Conservation (phyloP, 2,329 filamentous ascomycete species). For the Fusarium subtropicale region DNA sequence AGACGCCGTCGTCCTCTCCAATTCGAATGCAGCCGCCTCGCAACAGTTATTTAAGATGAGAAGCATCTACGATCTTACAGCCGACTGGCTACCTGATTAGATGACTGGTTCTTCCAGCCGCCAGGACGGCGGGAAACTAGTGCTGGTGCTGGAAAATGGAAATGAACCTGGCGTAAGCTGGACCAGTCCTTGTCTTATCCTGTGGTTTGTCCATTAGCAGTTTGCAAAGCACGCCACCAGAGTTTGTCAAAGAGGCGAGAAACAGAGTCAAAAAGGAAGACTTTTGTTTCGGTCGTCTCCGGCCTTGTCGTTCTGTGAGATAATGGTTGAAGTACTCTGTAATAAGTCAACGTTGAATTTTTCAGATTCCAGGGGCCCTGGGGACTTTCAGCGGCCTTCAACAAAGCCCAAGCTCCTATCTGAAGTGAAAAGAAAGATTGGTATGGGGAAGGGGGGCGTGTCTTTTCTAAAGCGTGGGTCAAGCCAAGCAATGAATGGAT, state of each 20-base stretch:
- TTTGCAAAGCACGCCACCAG: neutral
- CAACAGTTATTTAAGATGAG: neutral
- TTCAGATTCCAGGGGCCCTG: constrained; percentile 2
- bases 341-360: constrained; percentile 5
- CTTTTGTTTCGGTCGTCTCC: constrained; percentile 12
- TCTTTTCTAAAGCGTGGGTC: constrained; percentile 12
- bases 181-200: constrained; percentile 3
- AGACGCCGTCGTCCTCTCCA: constrained; percentile 12
- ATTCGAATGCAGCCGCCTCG: constrained; percentile 24
- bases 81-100: constrained; percentile 19
- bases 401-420: constrained; percentile 8
- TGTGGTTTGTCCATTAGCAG: constrained; percentile 1
- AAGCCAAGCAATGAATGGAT: neutral
- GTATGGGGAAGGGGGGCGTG: constrained; percentile 13
- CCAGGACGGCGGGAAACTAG: constrained; percentile 23
- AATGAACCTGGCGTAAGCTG: constrained; percentile 17
- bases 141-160: constrained; percentile 14
- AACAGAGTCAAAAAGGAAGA: neutral
- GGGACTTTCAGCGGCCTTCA: constrained; percentile 16
- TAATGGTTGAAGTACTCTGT: constrained; percentile 3
- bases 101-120: constrained; percentile 19
- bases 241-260: neutral
- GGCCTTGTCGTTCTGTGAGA: constrained; percentile 10
- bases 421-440: constrained; percentile 11
- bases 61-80: constrained; percentile 5